A percentile compares a stretch with the other conserved stretches of the same genome.
These are phyloP conservation scores for Baorangia bicolor DNA, from an alignment of 768 basidiomycete genomes.

Conservation along the genomic window DNA sequence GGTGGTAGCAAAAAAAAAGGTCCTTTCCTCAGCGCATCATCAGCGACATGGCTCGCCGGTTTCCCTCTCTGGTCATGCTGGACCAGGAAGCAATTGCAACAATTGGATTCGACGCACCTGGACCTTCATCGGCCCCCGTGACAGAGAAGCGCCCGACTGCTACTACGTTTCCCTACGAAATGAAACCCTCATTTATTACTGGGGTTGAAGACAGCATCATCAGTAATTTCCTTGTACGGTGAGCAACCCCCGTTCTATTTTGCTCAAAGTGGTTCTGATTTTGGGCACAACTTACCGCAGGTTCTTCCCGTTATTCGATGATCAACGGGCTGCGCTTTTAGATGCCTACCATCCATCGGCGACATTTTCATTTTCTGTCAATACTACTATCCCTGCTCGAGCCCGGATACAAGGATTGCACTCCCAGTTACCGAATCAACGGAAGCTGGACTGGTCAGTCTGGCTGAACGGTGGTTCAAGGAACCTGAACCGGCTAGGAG, in stretches of 20 bases:
- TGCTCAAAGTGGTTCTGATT: slow-evolving; percentile 3
- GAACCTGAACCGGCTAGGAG: slow-evolving; percentile 69
- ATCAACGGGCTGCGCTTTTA: slow-evolving; percentile 60
- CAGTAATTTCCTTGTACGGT: slow-evolving; percentile 78
- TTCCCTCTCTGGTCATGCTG: slow-evolving; percentile 78
- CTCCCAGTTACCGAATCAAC: slow-evolving; percentile 74
- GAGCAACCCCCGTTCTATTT: slow-evolving; percentile 26
- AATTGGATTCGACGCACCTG: slow-evolving; percentile 77
- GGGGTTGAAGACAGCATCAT: slow-evolving; percentile 70
- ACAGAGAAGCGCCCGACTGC: slow-evolving; percentile 48
- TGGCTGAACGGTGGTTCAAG: slow-evolving; percentile 72
- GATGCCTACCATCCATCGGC: slow-evolving; percentile 80
- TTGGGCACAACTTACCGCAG: slow-evolving; percentile 38
- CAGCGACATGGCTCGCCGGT: slow-evolving; percentile 80
- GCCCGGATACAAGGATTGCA: slow-evolving; percentile 74
- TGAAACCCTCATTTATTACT: slow-evolving; percentile 70
- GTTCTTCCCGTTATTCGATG: slow-evolving; percentile 85
- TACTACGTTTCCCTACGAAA: slow-evolving; percentile 75
- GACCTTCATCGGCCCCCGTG: slow-evolving; percentile 43
- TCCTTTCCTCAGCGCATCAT: slow-evolving; percentile 6
- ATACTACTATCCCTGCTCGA: slow-evolving; percentile 78
- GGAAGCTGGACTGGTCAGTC: slow-evolving; percentile 72
- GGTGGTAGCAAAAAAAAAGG: not conserved
- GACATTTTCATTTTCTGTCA: slow-evolving; percentile 89
- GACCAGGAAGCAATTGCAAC: slow-evolving; percentile 76